Base-by-base conservation (phyloP, 495 filamentous ascomycete species). In the Cenococcum geophilum region DNA sequence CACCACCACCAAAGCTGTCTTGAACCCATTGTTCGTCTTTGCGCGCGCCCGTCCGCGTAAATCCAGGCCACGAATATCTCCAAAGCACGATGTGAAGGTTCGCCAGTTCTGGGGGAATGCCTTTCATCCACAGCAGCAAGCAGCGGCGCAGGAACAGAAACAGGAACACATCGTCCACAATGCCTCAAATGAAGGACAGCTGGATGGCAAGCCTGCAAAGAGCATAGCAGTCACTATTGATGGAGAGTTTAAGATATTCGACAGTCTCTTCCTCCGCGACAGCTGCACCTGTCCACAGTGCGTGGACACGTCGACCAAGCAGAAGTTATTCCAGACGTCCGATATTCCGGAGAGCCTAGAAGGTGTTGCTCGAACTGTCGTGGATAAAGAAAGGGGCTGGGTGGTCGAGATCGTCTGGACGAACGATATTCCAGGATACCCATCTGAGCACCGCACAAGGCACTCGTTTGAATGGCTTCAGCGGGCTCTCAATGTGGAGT, bases 311-410 rank as follows among this genome's bases (percentile, higher is more conserved):
- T 81, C 86, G 57, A 91, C 90, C 0, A 87, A 83, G 57, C 92
- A 97, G 69, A 92, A 92, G 72, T 83, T 80, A 34, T 92, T 92
- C 73, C 79, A 86, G 23, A 88, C 87, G 0, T 76, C 77, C 47
- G 87, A 95, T 42, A 86, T 96, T 27, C 86, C 87, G 0, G 5
- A 63, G 1, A 25, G 76, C 14, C 82, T 90, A 51, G 59, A 65
- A 35, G 66, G 56, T 18, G 11, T 34, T 5, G 64, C 49, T 32
- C 23, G 11, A 71, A 63, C 74, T 6, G 66, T 67, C 12, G 53
- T 43, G 5, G 61, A 70, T 51, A 54, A 63, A 40, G 65, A 64
- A 37, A 59, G 62, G 0, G 73, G 81, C 11, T 75, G 78, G 10
- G 68, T 64, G 1, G 62, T 92, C 1, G 64, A 76, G 12, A 70